These are phyloP conservation scores for Thalassiosira mediterranea DNA, from an alignment of 352 stramenopile genomes.

Conservation along the genomic window DNA sequence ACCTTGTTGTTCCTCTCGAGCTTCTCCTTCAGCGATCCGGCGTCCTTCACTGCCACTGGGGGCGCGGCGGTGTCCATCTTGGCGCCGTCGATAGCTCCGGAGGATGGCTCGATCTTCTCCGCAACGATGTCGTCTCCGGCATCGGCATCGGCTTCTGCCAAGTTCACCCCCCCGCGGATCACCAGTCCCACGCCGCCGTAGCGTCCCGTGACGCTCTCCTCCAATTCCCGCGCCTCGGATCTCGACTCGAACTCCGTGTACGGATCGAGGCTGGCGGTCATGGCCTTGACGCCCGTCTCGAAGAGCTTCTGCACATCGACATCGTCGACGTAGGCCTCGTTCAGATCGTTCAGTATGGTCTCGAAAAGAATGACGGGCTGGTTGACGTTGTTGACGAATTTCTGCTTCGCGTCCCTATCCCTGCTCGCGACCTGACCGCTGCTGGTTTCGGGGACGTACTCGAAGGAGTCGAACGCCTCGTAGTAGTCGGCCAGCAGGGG, in stretches of 20 bases:
- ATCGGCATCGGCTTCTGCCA: neutral
- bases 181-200: constrained; percentile 89
- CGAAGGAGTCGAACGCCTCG: constrained; percentile 24
- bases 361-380: constrained; percentile 82
- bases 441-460: neutral
- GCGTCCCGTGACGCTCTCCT: constrained; percentile 76
- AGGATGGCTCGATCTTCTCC: constrained; percentile 17
- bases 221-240: constrained; percentile 75
- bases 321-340: constrained; percentile 80
- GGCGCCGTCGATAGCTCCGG: neutral
- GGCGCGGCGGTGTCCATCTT: neutral
- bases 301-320: constrained; percentile 86
- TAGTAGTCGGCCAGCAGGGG: constrained; percentile 49
- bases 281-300: constrained; percentile 86
- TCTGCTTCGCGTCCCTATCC: constrained; percentile 1
- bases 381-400: constrained; percentile 47
- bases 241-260: constrained; percentile 88
- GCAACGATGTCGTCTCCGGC: constrained; percentile 10
- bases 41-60: constrained; percentile 24
- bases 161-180: constrained; percentile 76
- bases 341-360: constrained; percentile 81
- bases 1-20: constrained; percentile 4
- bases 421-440: constrained; percentile 1
- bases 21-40: constrained; percentile 18
- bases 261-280: constrained; percentile 87